A percentile compares a stretch with the other conserved stretches of the same genome.
Evolutionary conservation across 129 eudicot genomes (phyloP).

Genomic region (Mikania micrantha): DNA sequence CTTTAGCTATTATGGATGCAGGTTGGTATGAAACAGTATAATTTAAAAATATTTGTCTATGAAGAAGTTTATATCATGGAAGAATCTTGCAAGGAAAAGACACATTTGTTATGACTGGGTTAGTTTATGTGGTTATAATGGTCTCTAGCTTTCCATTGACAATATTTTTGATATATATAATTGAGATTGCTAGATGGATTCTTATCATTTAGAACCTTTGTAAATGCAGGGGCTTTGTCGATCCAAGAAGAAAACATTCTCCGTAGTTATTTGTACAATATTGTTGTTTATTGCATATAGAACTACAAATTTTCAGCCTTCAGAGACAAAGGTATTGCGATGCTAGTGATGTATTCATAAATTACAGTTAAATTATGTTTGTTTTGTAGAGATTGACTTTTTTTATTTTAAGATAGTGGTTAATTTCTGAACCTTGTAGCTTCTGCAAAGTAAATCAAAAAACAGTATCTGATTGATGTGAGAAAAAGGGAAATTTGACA

Average conservation of each 20-base stretch:
- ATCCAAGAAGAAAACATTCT: conserved; percentile 57
- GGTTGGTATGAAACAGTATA: conserved; percentile 43
- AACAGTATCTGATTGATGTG: not conserved
- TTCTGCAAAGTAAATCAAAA: not conserved
- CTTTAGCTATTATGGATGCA: conserved; percentile 15
- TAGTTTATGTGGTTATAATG: conserved; percentile 11
- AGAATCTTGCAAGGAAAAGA: conserved; percentile 50
- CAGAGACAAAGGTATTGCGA: conserved; percentile 62
- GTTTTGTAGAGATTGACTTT: not conserved
- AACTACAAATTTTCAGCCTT: conserved; percentile 72
- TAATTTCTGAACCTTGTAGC: not conserved
- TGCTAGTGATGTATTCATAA: not conserved
- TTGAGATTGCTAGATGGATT: conserved; percentile 4
- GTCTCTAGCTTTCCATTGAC: not conserved
- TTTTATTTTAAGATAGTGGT: not conserved
- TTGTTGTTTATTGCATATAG: conserved; percentile 76
- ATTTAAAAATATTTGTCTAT: conserved; percentile 41
- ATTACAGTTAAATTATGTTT: conserved; percentile 1
- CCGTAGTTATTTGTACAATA: conserved; percentile 59
- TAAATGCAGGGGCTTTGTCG: conserved; percentile 54
- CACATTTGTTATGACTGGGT: conserved; percentile 51
- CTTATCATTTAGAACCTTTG: conserved; percentile 8
- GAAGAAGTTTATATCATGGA: conserved; percentile 63
- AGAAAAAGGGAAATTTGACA: not conserved
- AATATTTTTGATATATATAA: not conserved